Evolutionary conservation across 192 early-diverging fungal genomes (phyloP), one percentile per base, ranked within the genome.

Genomic region (Coemansia sp.): DNA sequence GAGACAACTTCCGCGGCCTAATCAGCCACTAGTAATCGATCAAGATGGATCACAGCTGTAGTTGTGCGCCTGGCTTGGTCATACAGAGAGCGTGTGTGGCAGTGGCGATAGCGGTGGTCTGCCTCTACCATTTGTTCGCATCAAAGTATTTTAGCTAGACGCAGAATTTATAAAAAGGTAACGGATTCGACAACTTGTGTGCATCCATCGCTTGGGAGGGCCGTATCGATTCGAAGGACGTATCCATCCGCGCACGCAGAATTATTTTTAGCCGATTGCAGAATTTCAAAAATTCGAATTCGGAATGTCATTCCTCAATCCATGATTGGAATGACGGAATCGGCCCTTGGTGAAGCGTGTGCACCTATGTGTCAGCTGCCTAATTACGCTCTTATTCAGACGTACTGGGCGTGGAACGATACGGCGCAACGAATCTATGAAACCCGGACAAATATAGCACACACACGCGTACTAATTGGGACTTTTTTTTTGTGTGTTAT

Each of bases 241-340:
- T 27, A 63, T 63, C 62, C 38, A 63, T 63, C 38, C 62, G 38
- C 38, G 20, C 9, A 11, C 20, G 61, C 61, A 62, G 61, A 39
- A 62, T 62, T 34, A 62, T 31, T 57, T 57, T 13, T 29, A 13
- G 22, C 53, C 49, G 22, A 57, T 57, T 57, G 24, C 53, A 11
- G 53, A 57, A 57, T 57, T 57, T 57, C 36, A n/a, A 60, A 60
- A 60, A 60, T 60, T 16, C 53, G 29, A 31, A 57, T 50, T 50
- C 49, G 49, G 22, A 57, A 57, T 57, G 27, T 31, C 53, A 50
- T 22, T 6, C 10, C 49, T 20, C 49, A 50, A 50, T 57, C 16
- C 13, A 31, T 57, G 53, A 33, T 16, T 10, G 31, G 53, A 57
- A 33, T 57, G 53, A 20, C 53, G 33, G 53, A 57, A 31, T 57